These are phyloP conservation scores for Furcasterigmium furcatum DNA, from an alignment of 2,329 filamentous ascomycete species.

Conservation along the genomic window DNA sequence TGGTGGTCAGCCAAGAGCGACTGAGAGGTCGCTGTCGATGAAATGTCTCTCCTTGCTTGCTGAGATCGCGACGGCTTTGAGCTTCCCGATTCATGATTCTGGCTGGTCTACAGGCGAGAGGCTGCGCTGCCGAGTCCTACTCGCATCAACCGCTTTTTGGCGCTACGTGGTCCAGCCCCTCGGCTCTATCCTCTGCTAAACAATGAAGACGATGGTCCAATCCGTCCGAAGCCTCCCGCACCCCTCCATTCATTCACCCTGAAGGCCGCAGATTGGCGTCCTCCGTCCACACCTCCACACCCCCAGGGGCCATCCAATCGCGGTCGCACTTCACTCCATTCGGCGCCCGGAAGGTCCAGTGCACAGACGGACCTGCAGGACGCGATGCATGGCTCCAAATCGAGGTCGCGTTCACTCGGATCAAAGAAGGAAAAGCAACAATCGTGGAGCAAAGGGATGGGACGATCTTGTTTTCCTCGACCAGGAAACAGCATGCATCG, in stretches of 20 bases:
- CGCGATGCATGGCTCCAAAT: conserved; percentile 10
- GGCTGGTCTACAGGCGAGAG: too few relatives aligned
- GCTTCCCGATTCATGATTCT: too few relatives aligned
- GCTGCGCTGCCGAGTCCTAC: too few relatives aligned
- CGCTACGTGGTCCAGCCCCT: too few relatives aligned
- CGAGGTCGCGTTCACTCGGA: background rate
- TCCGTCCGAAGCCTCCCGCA: background rate
- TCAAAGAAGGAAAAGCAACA: background rate
- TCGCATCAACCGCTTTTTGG: too few relatives aligned
- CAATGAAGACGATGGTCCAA: too few relatives aligned
- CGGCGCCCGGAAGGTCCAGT: conserved; percentile 1
- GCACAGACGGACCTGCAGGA: conserved; percentile 16
- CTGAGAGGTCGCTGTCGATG: too few relatives aligned
- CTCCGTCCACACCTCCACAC: conserved; percentile 5
- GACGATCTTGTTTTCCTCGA: background rate
- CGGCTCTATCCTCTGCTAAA: too few relatives aligned
- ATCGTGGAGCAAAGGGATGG: background rate
- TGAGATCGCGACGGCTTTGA: too few relatives aligned
- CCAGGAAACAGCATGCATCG: background rate
- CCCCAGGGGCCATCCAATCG: conserved; percentile 1
- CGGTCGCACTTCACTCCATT: background rate
- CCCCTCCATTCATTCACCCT: conserved; percentile 8
- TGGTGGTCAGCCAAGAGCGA: too few relatives aligned
- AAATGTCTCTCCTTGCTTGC: too few relatives aligned
- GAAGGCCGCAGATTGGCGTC: conserved; percentile 10